A percentile compares a stretch with the other conserved stretches of the same genome.
Conservation (phyloP, 495 filamentous ascomycete species). For the Penicillium arizonense region DNA sequence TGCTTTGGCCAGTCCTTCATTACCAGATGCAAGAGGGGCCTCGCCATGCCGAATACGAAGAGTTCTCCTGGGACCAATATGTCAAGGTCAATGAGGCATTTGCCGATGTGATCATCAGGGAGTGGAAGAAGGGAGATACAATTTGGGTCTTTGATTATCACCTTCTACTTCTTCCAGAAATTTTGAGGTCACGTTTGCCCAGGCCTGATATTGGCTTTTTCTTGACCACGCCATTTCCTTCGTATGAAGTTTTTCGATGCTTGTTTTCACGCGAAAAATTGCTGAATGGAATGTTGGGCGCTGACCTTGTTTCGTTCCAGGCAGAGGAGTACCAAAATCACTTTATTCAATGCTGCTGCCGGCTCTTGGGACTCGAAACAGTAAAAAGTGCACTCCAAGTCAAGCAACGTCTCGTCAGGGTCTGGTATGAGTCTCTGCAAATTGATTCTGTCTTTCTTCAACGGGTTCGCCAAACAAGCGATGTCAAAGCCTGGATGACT, state of each 20-base stretch:
- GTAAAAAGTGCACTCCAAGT: conserved; percentile 76
- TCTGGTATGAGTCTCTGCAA: conserved; percentile 51
- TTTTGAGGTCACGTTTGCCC: conserved; percentile 75
- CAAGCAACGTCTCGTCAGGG: conserved; percentile 79
- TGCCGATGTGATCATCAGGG: conserved; percentile 76
- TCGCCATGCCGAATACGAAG: conserved; percentile 90
- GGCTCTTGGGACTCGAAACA: conserved; percentile 75
- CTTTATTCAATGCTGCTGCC: conserved; percentile 86
- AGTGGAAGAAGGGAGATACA: conserved; percentile 80
- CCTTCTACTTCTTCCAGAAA: conserved; percentile 72
- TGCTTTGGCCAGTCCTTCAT: conserved; percentile 85
- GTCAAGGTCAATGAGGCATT: conserved; percentile 83
- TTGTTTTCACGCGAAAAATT: conserved; percentile 73
- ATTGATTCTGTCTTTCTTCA: conserved; percentile 66
- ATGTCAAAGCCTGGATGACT: conserved; percentile 70
- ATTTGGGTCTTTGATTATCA: conserved; percentile 96
- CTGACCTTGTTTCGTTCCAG: conserved; percentile 88
- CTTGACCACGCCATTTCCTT: conserved; percentile 86
- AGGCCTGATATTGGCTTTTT: conserved; percentile 91
- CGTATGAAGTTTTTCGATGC: conserved; percentile 88
- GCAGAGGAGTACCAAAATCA: conserved; percentile 88
- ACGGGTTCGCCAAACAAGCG: conserved; percentile 59
- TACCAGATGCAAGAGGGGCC: conserved; percentile 93
- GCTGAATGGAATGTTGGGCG: conserved; percentile 82
- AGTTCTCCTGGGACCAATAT: conserved; percentile 93